phyloP scores from a whole-genome alignment of 2,329 filamentous ascomycete species.

The Diaporthe ilicicola region DNA sequence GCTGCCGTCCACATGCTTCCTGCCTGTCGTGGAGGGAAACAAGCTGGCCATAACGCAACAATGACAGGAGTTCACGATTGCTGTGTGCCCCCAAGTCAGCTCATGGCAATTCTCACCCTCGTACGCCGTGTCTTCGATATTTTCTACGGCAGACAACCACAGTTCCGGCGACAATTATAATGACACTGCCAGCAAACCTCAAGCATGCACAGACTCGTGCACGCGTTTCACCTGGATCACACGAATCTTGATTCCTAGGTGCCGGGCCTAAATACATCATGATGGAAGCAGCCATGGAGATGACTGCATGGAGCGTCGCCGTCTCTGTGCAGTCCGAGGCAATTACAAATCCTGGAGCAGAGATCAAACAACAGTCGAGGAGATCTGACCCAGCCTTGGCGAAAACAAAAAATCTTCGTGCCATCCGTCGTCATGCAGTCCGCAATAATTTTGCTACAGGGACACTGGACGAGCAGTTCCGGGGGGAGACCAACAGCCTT shows the following conservation, averaged over 20 bases:
- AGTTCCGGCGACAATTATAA: background rate
- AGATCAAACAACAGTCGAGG: slow-evolving; percentile 10
- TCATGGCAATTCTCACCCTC: no score
- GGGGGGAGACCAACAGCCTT: background rate
- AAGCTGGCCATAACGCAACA: no score
- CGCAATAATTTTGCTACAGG: background rate
- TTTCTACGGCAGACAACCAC: background rate
- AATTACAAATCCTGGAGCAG: slow-evolving; percentile 3
- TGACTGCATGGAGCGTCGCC: background rate
- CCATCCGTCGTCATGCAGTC: background rate
- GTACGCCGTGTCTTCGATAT: background rate
- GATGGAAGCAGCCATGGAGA: background rate
- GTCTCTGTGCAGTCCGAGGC: background rate
- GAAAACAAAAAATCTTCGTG: slow-evolving; percentile 8
- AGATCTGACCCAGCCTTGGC: background rate
- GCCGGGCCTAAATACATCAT: background rate
- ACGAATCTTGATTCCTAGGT: background rate
- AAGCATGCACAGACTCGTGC: slow-evolving; percentile 8
- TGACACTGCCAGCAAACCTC: background rate
- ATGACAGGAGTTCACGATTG: no score
- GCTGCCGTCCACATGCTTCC: background rate
- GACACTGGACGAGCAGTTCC: background rate
- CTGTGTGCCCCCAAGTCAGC: no score
- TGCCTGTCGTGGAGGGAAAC: background rate
- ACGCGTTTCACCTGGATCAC: slow-evolving; percentile 12